Base-by-base conservation (phyloP, 2,329 filamentous ascomycete species). In the Biscogniauxia marginata region DNA sequence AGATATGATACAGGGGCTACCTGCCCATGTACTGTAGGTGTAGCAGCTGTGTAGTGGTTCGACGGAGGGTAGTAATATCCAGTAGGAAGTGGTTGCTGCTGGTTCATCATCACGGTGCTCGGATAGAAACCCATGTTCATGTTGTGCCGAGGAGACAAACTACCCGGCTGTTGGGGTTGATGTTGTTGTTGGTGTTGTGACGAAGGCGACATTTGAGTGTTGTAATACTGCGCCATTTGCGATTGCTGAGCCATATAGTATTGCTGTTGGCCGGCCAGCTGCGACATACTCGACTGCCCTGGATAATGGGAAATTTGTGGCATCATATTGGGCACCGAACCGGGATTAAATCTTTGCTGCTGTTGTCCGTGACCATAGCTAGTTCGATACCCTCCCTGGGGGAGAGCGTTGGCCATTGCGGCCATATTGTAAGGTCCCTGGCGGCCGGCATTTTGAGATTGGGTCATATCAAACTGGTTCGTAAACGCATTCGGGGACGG, bases 161-260 rank as follows among this genome's bases (percentile, higher is more conserved):
- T 69, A 2, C 30, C 30, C 11, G 30, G 30, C 11, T 39, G 30
- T n/a, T 11, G 30, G 44, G 60, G 61, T 46, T 68, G 73, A 49
- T 65, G 65, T 19, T 46, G n/a, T n/a, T 50, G 47, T 19, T 68
- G 70, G 45, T 73, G 64, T 49, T 67, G 76, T 60, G 72, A 64
- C 18, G 75, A 70, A 6, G 75, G 63, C 6, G 65, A 56, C 46
- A 79, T 63, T 16, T 77, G 75, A 4, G 70, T 54, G 25, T 68
- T 70, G 49, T 81, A 82, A 57, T 75, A 82, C 11, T 73, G 75
- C n/a, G 71, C 65, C 59, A 77, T 73, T 25, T 76, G 76, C 34
- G 67, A 63, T 46, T 77, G 74, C 50, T 78, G 78, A 7, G 75
- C 71, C 52, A 78, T 59, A 58, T 83, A 84, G 60, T 79, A 84